Conservation (phyloP, 306 rosid species). For the Luffa acutangula region DNA sequence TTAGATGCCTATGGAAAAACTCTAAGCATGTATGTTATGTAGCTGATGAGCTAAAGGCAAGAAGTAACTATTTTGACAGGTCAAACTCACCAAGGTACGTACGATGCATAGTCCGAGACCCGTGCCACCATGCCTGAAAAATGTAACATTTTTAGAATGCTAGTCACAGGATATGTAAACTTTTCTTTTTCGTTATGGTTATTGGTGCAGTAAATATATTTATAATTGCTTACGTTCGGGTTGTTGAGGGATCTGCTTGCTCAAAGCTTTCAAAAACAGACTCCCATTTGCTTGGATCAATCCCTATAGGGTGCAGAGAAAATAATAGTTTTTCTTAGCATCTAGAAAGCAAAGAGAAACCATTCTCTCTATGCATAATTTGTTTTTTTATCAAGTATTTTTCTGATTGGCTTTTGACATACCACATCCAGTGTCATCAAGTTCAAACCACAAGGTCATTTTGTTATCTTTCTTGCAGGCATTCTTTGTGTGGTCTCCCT, state of each 20-base stretch:
- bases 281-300: slow-evolving; percentile 94
- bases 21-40: not conserved
- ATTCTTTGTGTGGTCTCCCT: slow-evolving; percentile 41
- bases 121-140: slow-evolving; percentile 97
- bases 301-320: slow-evolving; percentile 35
- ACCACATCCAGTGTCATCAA: slow-evolving; percentile 96
- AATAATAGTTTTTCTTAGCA: not conserved
- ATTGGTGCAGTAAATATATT: too few species aligned
- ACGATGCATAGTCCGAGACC: slow-evolving; percentile 99
- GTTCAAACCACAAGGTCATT: slow-evolving; percentile 86
- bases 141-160: not conserved
- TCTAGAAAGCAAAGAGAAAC: not conserved
- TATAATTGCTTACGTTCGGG: slow-evolving; percentile 59
- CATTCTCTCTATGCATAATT: not conserved
- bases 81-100: slow-evolving; percentile 71
- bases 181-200: not conserved
- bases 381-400: not conserved
- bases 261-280: slow-evolving; percentile 98
- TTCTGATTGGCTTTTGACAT: slow-evolving; percentile 15
- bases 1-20: not conserved
- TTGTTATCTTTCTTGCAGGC: slow-evolving; percentile 46
- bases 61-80: not conserved
- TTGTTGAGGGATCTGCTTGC: slow-evolving; percentile 99
- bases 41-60: not conserved
- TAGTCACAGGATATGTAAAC: not conserved